Evolutionary conservation across 257 asterid species (phyloP), one percentile per base, ranked within the genome.

Genomic region (Eustoma russellianum): DNA sequence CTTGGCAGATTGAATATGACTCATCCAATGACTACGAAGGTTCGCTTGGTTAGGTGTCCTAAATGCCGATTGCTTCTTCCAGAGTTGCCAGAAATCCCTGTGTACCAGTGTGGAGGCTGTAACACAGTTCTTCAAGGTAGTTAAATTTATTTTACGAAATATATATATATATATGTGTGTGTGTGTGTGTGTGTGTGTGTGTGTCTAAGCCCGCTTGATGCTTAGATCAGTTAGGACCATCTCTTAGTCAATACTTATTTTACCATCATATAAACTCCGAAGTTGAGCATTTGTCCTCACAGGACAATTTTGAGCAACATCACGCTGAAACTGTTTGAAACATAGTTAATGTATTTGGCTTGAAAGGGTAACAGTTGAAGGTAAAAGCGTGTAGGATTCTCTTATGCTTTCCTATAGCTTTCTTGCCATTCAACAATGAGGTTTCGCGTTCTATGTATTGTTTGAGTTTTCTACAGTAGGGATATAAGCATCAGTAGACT

Each of bases 51-150:
- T 63, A 81, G 62, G 74, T 89, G 97, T 56, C 97, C 97, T 7
- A 70, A 44, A 56, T 89, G 97, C 71, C 73, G 56, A 33, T n/a
- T 58, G 55, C 50, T 83, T 70, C 95, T 89, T 28, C 67, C 69
- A 6, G 97, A 86, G 79, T 56, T 47, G 67, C 79, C 93, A 0
- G 84, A 74, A 11, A 55, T 77, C 57, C 74, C 76, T 9, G 51
- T 89, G 59, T 86, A 89, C 74, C 44, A 60, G 62, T 89, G 97
- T 75, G 97, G 95, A 60, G 89, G 93, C 53, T 89, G 97, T 71
- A 86, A 75, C 65, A 73, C 84, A 33, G 46, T 70, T 74, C 95
- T 89, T 19, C 68, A 71, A 83, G 93, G 97, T 89, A 70, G 57
- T 38, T 33, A 0, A 9, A 17, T 19, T 28, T 45, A 9, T 24